These are phyloP conservation scores for Melampsora larici-populina DNA, from an alignment of 1,284 basidiomycete species.

Conservation along the genomic window DNA sequence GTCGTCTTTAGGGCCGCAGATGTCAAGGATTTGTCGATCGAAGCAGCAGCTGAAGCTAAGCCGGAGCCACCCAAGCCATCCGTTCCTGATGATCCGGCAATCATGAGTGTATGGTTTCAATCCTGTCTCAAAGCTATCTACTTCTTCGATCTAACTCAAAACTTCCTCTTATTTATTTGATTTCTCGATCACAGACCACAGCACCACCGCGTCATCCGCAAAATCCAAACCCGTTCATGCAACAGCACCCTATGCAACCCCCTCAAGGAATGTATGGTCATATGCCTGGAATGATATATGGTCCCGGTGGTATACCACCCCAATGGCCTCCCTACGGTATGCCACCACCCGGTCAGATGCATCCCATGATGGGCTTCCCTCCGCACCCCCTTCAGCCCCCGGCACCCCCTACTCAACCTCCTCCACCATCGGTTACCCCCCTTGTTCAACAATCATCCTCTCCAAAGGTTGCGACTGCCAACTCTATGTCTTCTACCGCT, in stretches of 20 bases:
- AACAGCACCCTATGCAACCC: slow-evolving; percentile 9
- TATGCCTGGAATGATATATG: slow-evolving; percentile 34
- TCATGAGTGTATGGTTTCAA: slow-evolving; percentile 48
- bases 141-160: neutral
- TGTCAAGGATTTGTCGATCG: slow-evolving; percentile 52
- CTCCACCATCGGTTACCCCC: neutral
- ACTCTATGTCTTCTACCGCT: slow-evolving; percentile 5
- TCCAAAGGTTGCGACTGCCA: neutral
- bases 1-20: slow-evolving; percentile 52
- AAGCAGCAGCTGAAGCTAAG: slow-evolving; percentile 45
- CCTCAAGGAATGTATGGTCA: slow-evolving; percentile 34
- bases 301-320: slow-evolving; percentile 22
- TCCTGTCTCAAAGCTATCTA: neutral
- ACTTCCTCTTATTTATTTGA: no score
- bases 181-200: slow-evolving; percentile 19
- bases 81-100: slow-evolving; percentile 49
- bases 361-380: slow-evolving; percentile 39
- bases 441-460: neutral
- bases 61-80: slow-evolving; percentile 43
- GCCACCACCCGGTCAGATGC: slow-evolving; percentile 37
- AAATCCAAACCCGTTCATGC: neutral
- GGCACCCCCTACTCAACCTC: neutral
- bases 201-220: slow-evolving; percentile 28
- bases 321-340: slow-evolving; percentile 35
- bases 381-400: slow-evolving; percentile 26